Base-by-base conservation (phyloP, 768 basidiomycete species). In the Amanita exitialis region DNA sequence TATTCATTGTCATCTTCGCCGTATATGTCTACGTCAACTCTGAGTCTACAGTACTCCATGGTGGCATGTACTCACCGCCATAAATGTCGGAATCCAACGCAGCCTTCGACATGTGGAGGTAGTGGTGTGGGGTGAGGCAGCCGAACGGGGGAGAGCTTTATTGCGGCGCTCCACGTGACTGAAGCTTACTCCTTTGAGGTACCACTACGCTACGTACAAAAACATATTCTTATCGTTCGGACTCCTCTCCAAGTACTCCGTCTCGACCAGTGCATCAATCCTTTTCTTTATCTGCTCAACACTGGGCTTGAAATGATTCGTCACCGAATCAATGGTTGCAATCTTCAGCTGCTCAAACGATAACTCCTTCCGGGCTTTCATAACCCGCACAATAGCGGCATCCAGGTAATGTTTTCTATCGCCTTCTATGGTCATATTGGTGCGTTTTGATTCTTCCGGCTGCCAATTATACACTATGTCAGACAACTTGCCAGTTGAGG, bases 301-400 rank as follows among this genome's bases (percentile, higher is more conserved):
- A 54, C 85, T 81, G 41, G 94, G 94, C 50, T 80, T 76, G 65
- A 97, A 98, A 59, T 94, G 86, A 36, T 71, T 82, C 66, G 85
- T 87, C 44, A 98, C 90, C 20, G 91, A 85, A 16, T 89, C 83
- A 52, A 96, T 82, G 8, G 90, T 89, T 56, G 83, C 82, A 45
- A 80, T 78, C 66, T 90, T 85, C 59, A 98, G 75, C 57, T 85
- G 75, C 58, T 87, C 81, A 59, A 90, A 82, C 21, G 70, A 72
- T 66, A 95, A 71, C 66, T 87, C 86, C 69, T 95, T 98, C 58
- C 80, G 79, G 2, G 81, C 83, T 64, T 98, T 98, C 92, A 98
- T 94, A 60, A 95, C 82, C 5, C 96, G 83, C 30, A 99, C 95
- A 58, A 99, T 94, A 18, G 94, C 94, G 0, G 93, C 93, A 57